phyloP scores from a whole-genome alignment of 1,284 basidiomycete genomes.

The Mycena citricolor region DNA sequence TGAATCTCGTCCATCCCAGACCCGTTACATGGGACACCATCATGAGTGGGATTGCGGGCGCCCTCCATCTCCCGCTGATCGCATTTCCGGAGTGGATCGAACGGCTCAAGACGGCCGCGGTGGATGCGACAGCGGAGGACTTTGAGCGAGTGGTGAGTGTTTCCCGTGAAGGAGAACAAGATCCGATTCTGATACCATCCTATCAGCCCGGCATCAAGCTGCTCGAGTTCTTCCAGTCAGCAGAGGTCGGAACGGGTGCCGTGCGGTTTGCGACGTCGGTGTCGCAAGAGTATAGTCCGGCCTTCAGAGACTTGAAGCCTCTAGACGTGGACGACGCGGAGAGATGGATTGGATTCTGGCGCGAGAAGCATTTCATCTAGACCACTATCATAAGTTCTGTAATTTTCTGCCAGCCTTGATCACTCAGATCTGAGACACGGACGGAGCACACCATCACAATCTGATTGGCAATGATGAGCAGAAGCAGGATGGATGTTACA shows the following conservation, averaged over 20 bases:
- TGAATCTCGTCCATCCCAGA: conserved; percentile 39
- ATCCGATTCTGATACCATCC: no score
- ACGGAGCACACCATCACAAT: no score
- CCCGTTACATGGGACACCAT: conserved; percentile 33
- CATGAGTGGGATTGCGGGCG: conserved; percentile 27
- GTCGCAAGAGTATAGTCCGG: conserved; percentile 24
- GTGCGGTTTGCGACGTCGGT: conserved; percentile 27
- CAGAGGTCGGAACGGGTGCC: conserved; percentile 26
- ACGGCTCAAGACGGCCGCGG: conserved; percentile 26
- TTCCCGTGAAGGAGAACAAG: no score
- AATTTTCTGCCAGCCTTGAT: no score
- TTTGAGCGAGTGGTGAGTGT: conserved; percentile 28
- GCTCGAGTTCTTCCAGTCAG: conserved; percentile 33
- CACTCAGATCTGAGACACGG: no score
- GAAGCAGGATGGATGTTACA: no score
- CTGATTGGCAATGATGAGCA: no score
- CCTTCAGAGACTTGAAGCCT: conserved; percentile 22
- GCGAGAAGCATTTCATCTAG: conserved; percentile 8
- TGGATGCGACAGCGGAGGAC: conserved; percentile 18
- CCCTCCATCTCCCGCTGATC: conserved; percentile 28
- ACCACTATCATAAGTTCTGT: no score
- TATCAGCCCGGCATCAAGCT: conserved; percentile 39
- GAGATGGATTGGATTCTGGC: conserved; percentile 23
- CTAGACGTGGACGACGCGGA: conserved; percentile 10
- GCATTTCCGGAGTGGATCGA: conserved; percentile 34